Evolutionary conservation across 129 eudicot species (phyloP).

Genomic region (Tagetes patula): DNA sequence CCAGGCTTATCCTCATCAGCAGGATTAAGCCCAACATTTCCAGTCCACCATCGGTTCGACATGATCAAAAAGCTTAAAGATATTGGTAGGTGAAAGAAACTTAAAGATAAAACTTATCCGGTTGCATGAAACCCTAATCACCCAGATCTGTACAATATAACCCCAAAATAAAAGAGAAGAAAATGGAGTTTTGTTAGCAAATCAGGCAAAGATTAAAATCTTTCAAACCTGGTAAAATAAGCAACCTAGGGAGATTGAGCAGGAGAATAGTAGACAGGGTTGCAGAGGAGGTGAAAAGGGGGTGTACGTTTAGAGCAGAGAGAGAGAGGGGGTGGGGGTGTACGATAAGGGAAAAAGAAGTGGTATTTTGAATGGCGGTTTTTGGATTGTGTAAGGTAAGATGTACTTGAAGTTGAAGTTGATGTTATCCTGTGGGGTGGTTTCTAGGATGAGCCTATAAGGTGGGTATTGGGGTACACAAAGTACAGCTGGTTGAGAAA

Average conservation of each 20-base stretch:
- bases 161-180: too few species aligned
- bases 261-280: neutral
- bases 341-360: constrained; percentile 23
- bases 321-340: constrained; percentile 24
- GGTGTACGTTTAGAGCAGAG: constrained; percentile 39
- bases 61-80: constrained; percentile 2
- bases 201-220: constrained; percentile 26
- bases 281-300: constrained; percentile 9
- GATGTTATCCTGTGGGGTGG: constrained; percentile 31
- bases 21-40: constrained; percentile 63
- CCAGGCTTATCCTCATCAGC: constrained; percentile 36
- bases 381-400: constrained; percentile 18
- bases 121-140: constrained; percentile 28
- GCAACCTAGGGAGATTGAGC: neutral
- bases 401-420: constrained; percentile 26
- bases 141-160: constrained; percentile 14
- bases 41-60: constrained; percentile 91
- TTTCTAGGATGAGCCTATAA: constrained; percentile 19
- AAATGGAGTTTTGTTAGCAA: constrained; percentile 6
- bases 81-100: constrained; percentile 18
- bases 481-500: constrained; percentile 31
- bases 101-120: constrained; percentile 26
- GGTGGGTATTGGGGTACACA: constrained; percentile 19
- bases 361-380: constrained; percentile 36
- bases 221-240: constrained; percentile 23